Percentiles rank a stretch among this genome's conserved stretches.
These are phyloP conservation scores for Kluyveromyces siamensis DNA, from an alignment of 805 yeast genomes.

Conservation along the genomic window DNA sequence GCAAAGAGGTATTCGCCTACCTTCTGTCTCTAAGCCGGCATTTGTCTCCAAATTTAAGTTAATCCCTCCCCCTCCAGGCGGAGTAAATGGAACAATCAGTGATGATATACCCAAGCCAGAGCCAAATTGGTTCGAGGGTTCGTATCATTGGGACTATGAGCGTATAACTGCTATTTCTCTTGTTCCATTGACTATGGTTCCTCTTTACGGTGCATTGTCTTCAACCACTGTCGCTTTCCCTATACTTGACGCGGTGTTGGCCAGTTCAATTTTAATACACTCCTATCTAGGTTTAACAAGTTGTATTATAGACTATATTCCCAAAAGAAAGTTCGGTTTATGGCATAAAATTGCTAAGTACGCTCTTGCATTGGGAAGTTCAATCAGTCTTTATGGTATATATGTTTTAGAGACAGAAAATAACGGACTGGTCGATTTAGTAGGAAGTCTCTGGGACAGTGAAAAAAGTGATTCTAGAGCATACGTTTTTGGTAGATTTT, in stretches of 20 bases:
- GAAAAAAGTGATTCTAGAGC: constrained; percentile 18
- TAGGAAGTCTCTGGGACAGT: constrained; percentile 31
- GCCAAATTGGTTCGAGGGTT: constrained; percentile 50
- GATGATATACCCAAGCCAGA: constrained; percentile 60
- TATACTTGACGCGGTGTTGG: constrained; percentile 46
- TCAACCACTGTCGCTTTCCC: constrained; percentile 34
- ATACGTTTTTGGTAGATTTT: constrained; percentile 18
- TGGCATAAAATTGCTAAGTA: constrained; percentile 55
- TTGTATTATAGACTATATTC: constrained; percentile 73
- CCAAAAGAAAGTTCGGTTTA: constrained; percentile 60
- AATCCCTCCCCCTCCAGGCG: constrained; percentile 65
- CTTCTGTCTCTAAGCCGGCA: not conserved
- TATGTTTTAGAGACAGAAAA: constrained; percentile 59
- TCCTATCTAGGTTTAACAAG: constrained; percentile 64
- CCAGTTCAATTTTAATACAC: constrained; percentile 51
- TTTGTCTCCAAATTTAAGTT: constrained; percentile 29
- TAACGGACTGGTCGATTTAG: constrained; percentile 50
- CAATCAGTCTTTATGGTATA: constrained; percentile 60
- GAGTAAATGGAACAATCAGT: constrained; percentile 61
- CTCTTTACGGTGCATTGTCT: constrained; percentile 36
- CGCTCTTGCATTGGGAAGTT: constrained; percentile 53
- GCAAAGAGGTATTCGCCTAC: constrained; percentile 1
- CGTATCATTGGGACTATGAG: constrained; percentile 69
- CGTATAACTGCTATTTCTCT: constrained; percentile 49
- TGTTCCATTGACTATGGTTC: constrained; percentile 55